Evolutionary conservation across 257 asterid genomes (phyloP).

Genomic region (Gentiana macrophylla): DNA sequence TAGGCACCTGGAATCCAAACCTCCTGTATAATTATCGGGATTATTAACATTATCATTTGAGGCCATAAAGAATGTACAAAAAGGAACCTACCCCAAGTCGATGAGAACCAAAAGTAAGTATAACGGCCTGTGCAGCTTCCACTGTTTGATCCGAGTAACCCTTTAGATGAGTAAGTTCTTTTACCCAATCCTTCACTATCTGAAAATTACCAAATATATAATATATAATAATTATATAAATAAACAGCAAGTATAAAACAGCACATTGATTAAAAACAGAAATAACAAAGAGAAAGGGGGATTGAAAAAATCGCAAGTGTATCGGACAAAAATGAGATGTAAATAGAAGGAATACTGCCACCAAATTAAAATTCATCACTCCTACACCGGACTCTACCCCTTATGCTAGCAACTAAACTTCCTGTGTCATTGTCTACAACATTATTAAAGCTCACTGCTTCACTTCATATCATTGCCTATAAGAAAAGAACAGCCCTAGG

Average conservation of each 20-base stretch:
- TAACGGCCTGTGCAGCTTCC: conserved; percentile 77
- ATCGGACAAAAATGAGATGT: too few species aligned
- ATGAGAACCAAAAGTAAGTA: conserved; percentile 87
- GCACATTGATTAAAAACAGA: neutral
- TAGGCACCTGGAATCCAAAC: too few species aligned
- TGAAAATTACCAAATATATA: neutral
- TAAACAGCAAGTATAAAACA: neutral
- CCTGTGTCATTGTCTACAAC: conserved; percentile 50
- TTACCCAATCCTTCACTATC: conserved; percentile 32
- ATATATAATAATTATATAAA: neutral
- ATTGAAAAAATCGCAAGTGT: too few species aligned
- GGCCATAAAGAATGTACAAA: neutral
- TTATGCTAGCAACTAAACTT: too few species aligned
- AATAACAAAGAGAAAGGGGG: conserved; percentile 1
- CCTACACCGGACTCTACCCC: too few species aligned
- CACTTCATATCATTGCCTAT: too few species aligned
- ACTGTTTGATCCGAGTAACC: conserved; percentile 40
- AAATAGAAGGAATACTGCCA: too few species aligned
- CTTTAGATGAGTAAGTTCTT: conserved; percentile 22
- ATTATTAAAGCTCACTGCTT: conserved; percentile 32
- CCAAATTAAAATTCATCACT: too few species aligned
- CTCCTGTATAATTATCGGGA: too few species aligned
- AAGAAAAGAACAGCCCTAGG: too few species aligned
- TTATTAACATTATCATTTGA: conserved; percentile 1
- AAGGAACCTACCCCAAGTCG: conserved; percentile 70